Percentiles rank a stretch among this genome's conserved stretches.
phyloP scores from a whole-genome alignment of 2,329 filamentous ascomycete genomes.

The Chrysoporthe cubensis region DNA sequence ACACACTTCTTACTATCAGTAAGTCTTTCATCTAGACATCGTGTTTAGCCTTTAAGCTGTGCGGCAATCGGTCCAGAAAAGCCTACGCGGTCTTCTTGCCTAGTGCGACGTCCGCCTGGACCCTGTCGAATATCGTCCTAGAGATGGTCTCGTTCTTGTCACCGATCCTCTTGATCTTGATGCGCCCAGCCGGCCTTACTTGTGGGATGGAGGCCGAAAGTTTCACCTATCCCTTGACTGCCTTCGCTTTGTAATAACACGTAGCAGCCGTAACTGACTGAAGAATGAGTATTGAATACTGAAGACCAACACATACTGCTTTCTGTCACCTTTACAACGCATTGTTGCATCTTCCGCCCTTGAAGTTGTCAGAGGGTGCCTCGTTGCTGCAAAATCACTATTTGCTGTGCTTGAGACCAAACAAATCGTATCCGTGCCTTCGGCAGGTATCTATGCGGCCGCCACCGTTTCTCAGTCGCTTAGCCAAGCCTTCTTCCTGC shows the following conservation, averaged over 20 bases:
- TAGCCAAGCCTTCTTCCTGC: background rate
- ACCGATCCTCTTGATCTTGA: background rate
- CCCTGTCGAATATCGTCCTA: background rate
- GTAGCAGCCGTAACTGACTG: too few relatives aligned
- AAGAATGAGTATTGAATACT: background rate
- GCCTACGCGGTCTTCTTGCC: too few relatives aligned
- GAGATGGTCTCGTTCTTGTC: background rate
- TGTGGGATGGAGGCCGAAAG: background rate
- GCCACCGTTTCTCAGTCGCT: constrained; percentile 4
- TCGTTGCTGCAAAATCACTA: constrained; percentile 15
- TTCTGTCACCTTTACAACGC: constrained; percentile 7
- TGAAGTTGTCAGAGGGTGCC: background rate
- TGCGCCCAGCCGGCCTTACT: background rate
- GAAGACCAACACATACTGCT: constrained; percentile 1
- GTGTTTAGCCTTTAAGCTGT: too few relatives aligned
- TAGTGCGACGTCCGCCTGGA: too few relatives aligned
- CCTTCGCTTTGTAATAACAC: background rate
- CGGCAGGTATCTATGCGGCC: constrained; percentile 11
- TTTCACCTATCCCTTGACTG: background rate
- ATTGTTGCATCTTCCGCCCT: constrained; percentile 5
- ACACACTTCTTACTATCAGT: background rate
- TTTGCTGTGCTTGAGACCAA: constrained; percentile 13
- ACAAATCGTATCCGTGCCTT: background rate
- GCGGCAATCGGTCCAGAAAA: too few relatives aligned
- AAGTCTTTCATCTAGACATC: too few relatives aligned